Evolutionary conservation across 805 yeast species (phyloP), one percentile per base, ranked within the genome.

Genomic region (Candida verbasci): DNA sequence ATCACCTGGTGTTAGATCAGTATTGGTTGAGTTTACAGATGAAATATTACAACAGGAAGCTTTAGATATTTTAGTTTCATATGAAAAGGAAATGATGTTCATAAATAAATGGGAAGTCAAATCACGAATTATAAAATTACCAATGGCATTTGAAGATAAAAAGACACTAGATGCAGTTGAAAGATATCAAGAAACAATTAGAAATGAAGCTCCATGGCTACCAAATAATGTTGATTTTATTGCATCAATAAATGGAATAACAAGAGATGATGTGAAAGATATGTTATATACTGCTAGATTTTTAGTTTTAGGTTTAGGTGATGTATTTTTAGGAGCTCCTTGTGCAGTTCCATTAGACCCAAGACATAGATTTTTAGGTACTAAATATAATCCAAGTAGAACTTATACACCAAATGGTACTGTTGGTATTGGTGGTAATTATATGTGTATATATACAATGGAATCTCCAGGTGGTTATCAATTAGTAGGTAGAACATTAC

Each of bases 381-480:
- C 96, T 21, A 91, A 91, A 64, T 93, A 91, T 66, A 91, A 91
- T 57, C 98, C 98, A 26, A 85, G 96, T 10, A 78, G 98, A 70
- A 86, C 97, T 1, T 89, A 74, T 68, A 91, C 98, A 2, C 96
- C 96, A 26, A 86, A 87, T 55, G 98, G 98, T 48, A 85, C 93
- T 24, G 97, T 91, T 43, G 98, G 98, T 54, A 82, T 93, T 56
- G 98, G 98, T 45, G 97, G 98, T 50, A 87, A 84, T 86, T 93
- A 88, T 73, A 89, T 91, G 97, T 91, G 97, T 68, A 89, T 91
- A 50, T 91, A 91, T 63, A 87, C 97, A 22, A 89, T 91, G 91
- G 94, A 87, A 48, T 87, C 96, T 17, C 98, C 98, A 32, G 98
- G 98, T 65, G 98, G 98, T 22, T 91, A 91, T 64, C 97, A 91